Conservation (phyloP, 257 asterid genomes). For the Datura wrightii region DNA sequence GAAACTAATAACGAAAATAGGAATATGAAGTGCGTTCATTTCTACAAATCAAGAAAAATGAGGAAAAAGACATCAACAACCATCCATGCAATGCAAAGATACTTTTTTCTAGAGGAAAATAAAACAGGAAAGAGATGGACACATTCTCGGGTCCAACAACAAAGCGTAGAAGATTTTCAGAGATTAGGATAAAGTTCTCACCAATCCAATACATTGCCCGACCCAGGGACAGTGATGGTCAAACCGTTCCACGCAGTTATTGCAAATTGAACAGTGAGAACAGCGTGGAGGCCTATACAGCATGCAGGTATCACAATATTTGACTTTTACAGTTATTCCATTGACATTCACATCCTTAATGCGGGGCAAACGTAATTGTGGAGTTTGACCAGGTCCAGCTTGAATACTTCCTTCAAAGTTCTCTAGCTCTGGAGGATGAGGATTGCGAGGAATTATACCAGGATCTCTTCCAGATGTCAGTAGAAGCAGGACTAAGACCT, state of each 20-base stretch:
- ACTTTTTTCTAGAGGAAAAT: slow-evolving; percentile 15
- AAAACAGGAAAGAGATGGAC: not conserved
- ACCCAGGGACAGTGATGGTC: slow-evolving; percentile 99
- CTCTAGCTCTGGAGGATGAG: slow-evolving; percentile 90
- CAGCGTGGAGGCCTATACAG: slow-evolving; percentile 93
- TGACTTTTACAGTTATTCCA: slow-evolving; percentile 75
- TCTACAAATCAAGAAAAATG: not conserved
- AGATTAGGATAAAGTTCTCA: slow-evolving; percentile 43
- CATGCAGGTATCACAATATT: slow-evolving; percentile 92
- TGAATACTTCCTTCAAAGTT: slow-evolving; percentile 52
- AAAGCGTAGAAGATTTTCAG: slow-evolving; percentile 8
- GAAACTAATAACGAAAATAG: not conserved
- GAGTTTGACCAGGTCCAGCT: slow-evolving; percentile 52
- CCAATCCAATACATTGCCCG: slow-evolving; percentile 95
- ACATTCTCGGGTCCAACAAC: not conserved
- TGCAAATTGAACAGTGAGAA: slow-evolving; percentile 94
- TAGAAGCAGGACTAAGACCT: slow-evolving; percentile 78
- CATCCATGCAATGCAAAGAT: slow-evolving; percentile 20
- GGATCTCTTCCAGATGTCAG: slow-evolving; percentile 93
- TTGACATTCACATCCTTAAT: slow-evolving; percentile 69
- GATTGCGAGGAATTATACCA: slow-evolving; percentile 89
- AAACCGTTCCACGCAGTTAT: slow-evolving; percentile 89
- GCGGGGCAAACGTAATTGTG: slow-evolving; percentile 66
- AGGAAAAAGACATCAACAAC: not conserved
- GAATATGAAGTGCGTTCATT: not conserved